Evolutionary conservation across 1,284 basidiomycete genomes (phyloP).

Genomic region (Anthracocystis setariae): DNA sequence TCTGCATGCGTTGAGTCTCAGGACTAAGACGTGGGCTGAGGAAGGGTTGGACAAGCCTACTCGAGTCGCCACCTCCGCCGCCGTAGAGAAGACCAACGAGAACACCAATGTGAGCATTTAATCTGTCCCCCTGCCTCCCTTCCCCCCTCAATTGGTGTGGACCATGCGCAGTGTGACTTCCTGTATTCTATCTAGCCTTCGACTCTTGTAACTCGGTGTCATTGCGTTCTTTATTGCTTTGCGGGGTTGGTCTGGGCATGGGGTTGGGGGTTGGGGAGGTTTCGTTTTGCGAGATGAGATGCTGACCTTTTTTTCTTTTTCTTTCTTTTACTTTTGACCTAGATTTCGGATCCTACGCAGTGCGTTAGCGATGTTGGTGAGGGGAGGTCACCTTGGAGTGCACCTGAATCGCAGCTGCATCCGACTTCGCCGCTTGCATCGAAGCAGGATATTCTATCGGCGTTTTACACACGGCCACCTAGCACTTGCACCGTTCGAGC

Average conservation of each 20-base stretch:
- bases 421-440: constrained; percentile 25
- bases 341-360: constrained; percentile 20
- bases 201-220: background rate
- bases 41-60: constrained; percentile 23
- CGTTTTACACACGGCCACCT: constrained; percentile 34
- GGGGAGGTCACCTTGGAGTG: constrained; percentile 30
- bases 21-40: constrained; percentile 63
- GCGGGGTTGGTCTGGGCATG: constrained; percentile 9
- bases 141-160: background rate
- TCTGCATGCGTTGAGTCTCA: constrained; percentile 61
- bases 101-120: constrained; percentile 32
- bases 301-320: background rate
- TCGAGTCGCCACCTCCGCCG: background rate
- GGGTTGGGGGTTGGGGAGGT: background rate
- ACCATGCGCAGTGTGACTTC: constrained; percentile 12
- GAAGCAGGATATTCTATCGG: constrained; percentile 12
- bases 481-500: background rate
- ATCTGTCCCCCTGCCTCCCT: background rate
- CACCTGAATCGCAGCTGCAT: constrained; percentile 28
- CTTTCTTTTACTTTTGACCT: no score
- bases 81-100: background rate
- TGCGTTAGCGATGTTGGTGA: no score
- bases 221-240: background rate
- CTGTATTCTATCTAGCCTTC: constrained; percentile 1
- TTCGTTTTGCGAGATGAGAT: background rate